A percentile compares a stretch with the other conserved stretches of the same genome.
These are phyloP conservation scores for Sclerotinia nivalis DNA, from an alignment of 2,329 filamentous ascomycete species.

Conservation along the genomic window DNA sequence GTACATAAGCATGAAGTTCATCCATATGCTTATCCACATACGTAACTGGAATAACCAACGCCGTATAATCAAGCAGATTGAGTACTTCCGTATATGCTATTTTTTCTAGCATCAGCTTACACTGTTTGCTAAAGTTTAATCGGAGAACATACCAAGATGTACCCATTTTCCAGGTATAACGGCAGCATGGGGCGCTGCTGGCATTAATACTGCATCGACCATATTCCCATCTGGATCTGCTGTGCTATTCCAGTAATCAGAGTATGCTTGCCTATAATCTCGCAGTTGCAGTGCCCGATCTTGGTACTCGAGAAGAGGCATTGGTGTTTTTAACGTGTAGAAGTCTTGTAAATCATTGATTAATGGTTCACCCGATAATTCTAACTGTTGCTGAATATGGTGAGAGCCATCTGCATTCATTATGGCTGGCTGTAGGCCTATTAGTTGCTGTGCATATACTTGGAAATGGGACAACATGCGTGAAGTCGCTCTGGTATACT, in stretches of 20 bases:
- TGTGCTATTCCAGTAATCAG: conserved; percentile 45
- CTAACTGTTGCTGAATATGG: conserved; percentile 20
- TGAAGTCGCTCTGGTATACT: conserved; percentile 17
- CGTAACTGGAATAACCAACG: conserved; percentile 57
- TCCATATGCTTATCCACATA: conserved; percentile 46
- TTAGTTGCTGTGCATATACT: neutral
- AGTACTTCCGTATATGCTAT: conserved; percentile 57
- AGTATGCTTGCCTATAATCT: conserved; percentile 15
- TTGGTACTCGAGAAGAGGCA: conserved; percentile 23
- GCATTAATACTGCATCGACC: conserved; percentile 55
- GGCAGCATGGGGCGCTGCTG: conserved; percentile 51
- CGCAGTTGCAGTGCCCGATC: conserved; percentile 14
- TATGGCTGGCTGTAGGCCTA: neutral
- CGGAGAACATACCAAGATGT: conserved; percentile 8
- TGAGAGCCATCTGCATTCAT: conserved; percentile 19
- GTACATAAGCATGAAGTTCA: conserved; percentile 41
- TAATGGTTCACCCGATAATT: conserved; percentile 18
- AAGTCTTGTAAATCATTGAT: conserved; percentile 9
- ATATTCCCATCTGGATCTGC: conserved; percentile 37
- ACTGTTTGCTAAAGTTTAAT: neutral
- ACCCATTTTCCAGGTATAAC: conserved; percentile 29
- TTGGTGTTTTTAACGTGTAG: conserved; percentile 5
- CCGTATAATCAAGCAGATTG: conserved; percentile 63
- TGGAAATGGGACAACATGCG: neutral
- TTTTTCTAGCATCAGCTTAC: neutral